Conservation (phyloP, 2,329 filamentous ascomycete genomes). For the Trichoderma lentiforme region DNA sequence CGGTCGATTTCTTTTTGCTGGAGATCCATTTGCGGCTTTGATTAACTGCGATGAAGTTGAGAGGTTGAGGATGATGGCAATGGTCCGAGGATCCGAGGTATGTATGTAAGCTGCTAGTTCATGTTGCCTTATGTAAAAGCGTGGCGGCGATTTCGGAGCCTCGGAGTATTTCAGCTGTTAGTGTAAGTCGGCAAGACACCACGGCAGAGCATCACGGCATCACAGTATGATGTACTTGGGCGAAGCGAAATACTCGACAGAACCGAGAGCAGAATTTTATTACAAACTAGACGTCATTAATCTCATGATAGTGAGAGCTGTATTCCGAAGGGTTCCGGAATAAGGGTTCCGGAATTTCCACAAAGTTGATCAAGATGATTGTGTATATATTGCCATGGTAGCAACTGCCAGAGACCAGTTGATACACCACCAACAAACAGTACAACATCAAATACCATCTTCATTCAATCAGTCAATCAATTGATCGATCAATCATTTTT, state of each 20-base stretch:
- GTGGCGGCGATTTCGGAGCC: neutral
- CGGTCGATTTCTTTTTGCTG: slow-evolving; percentile 7
- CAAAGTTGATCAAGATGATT: neutral
- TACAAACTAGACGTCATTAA: neutral
- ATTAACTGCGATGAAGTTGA: neutral
- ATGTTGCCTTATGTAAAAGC: neutral
- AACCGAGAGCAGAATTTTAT: neutral
- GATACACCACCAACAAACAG: neutral
- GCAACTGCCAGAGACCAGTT: neutral
- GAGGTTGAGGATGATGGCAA: neutral
- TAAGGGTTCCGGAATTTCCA: neutral
- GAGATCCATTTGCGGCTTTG: neutral
- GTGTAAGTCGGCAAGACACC: neutral
- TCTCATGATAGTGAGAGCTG: fast-evolving
- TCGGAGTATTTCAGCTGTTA: neutral
- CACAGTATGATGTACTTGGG: neutral
- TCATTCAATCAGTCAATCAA: neutral
- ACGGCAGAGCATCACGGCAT: neutral
- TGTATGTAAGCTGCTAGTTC: neutral
- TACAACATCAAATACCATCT: neutral
- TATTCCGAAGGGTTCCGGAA: neutral
- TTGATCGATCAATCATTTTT: neutral
- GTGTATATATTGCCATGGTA: neutral
- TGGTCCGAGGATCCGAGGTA: neutral
- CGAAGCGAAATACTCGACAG: neutral